Evolutionary conservation across 495 filamentous ascomycete species (phyloP), one percentile per base, ranked within the genome.

Genomic region (Xylaria longipes): DNA sequence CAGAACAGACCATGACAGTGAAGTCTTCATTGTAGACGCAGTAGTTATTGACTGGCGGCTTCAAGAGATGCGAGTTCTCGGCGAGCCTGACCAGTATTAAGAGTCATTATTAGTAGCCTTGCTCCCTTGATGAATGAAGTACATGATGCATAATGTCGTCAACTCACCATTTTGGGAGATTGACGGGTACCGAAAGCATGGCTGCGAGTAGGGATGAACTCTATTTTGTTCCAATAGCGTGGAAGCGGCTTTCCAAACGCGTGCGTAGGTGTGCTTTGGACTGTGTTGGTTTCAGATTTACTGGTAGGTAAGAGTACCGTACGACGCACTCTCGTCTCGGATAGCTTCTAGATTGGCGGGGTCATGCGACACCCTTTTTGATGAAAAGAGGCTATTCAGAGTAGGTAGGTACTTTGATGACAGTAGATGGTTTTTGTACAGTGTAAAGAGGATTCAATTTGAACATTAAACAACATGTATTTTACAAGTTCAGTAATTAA

Each of bases 21-120:
- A 94, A 87, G 71, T 89, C 86, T 45, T 89, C 85, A 76, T 97
- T 91, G 83, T 97, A 96, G 71, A 99, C 93, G 82, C 94, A 97
- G 82, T 95, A 97, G 82, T 98, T 99, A 80, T 98, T 98, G 76
- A 99, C 91, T 3, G 96, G 96, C 1, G 96, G 96, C 81, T 97
- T 91, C 68, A 99, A 89, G 61, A 98, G 90, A 76, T 98, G 94
- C 4, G 92, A 91, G 79, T 98, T 98, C 77, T 92, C 89, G 78
- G 94, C 90, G 50, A 99, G 91, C 96, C 96, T 99, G 74, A 46
- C 62, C 68, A 43, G 56, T 20, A 15, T 27, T 17, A 20, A 20
- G 14, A 63, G 39, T 7, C 61, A 48, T 48, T 41, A 12, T 46
- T n/a, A n/a, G 46, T 46, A 31, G 22, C 4, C 41, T 14, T 48